Base-by-base conservation (phyloP, 805 yeast genomes). In the Wickerhamomyces alni region DNA sequence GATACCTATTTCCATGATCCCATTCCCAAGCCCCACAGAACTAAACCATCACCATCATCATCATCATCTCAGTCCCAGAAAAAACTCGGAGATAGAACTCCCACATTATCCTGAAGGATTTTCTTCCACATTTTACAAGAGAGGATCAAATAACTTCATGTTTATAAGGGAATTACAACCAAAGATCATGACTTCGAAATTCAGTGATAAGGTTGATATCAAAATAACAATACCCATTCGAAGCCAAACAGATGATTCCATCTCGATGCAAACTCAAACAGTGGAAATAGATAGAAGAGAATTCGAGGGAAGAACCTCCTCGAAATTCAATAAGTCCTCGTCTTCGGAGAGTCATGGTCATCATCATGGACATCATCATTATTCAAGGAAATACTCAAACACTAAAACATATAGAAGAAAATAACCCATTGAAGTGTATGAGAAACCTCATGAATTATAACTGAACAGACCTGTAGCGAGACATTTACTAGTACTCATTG, bases 91-190 rank as follows among this genome's bases (percentile, higher is more conserved):
- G 5, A 32, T 32, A 18, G 55, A 51, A 18, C 44, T 41, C 5
- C 52, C 47, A 5, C 39, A 50, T 13, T 66, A 67, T 38, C 76
- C 76, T 1, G 75, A 71, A 45, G 75, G 76, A 0, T 71, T 70
- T 37, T 61, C 74, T 2, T 70, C 75, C 2, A 71, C 75, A 5
- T 70, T 71, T 48, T 72, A 71, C 48, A 60, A 66, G 35, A 51
- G 75, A 34, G 74, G 74, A 4, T 59, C 59, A n/a, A 70, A 69
- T 41, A 67, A 68, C 45, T 71, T 71, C 45, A 70, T 71, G 75
- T 71, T 70, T 57, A 74, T 70, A 3, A 56, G 75, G 41, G 76
- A 71, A 44, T 51, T 71, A 22, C 76, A 70, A 42, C 64, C 71
- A 26, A 70, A 70, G 43, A 59, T 70, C 49, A 63, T 69, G 16